phyloP scores from a whole-genome alignment of 768 basidiomycete genomes.

The Mrakia frigida region DNA sequence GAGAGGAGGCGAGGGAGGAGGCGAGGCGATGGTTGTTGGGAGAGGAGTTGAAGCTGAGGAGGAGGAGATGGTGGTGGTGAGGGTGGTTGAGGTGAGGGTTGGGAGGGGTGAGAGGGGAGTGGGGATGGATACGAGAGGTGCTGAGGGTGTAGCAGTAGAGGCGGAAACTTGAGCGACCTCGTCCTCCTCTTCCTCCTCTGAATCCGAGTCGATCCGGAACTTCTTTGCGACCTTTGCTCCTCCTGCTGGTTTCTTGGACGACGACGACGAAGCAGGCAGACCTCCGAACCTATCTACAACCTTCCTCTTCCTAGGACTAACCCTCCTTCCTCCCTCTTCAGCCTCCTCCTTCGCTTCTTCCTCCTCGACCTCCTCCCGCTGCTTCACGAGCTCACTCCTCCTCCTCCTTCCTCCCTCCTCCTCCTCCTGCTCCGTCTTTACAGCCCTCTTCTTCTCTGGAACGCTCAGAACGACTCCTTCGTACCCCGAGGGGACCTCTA shows the following conservation, averaged over 20 bases:
- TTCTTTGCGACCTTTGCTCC: conserved; percentile 8
- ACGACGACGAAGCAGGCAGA: too few species aligned
- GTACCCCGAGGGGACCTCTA: conserved; percentile 17
- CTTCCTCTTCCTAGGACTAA: conserved; percentile 10
- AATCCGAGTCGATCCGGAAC: conserved; percentile 29
- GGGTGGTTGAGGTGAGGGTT: not conserved
- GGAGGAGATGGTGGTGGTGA: not conserved
- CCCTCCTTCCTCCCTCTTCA: not conserved
- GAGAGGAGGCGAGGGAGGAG: not conserved
- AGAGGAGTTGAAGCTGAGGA: not conserved
- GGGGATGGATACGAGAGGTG: not conserved
- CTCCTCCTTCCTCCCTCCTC: not conserved
- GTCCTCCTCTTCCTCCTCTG: not conserved
- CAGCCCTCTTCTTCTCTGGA: not conserved
- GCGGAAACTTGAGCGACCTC: not conserved
- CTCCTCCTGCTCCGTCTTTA: not conserved
- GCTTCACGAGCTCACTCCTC: not conserved
- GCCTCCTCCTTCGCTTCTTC: not conserved
- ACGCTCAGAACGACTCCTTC: conserved; percentile 14
- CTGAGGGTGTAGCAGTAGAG: not conserved
- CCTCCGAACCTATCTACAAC: not conserved
- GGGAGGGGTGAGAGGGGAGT: not conserved
- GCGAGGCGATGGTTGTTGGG: not conserved
- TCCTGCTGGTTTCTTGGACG: not conserved
- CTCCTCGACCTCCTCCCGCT: not conserved